These are phyloP conservation scores for Filobasidium wieringae DNA, from an alignment of 768 basidiomycete species.

Conservation along the genomic window DNA sequence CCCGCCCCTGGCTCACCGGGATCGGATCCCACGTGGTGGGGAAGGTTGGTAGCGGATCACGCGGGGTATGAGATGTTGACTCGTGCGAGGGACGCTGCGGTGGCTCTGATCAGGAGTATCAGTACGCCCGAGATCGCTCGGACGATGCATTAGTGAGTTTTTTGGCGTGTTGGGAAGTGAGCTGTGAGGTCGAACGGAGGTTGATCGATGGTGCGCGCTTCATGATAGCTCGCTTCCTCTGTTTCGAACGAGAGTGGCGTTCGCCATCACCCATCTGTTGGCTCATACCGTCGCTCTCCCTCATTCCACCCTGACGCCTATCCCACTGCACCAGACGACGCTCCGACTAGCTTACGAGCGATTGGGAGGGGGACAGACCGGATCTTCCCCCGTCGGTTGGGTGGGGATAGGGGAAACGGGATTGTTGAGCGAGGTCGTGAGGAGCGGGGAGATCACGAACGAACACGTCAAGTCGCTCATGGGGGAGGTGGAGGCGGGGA, in stretches of 20 bases:
- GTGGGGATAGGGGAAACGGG: not conserved
- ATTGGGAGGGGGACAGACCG: slow-evolving; percentile 9
- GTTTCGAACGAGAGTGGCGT: slow-evolving; percentile 27
- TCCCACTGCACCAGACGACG: slow-evolving; percentile 22
- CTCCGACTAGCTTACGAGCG: slow-evolving; percentile 27
- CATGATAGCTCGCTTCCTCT: slow-evolving; percentile 26
- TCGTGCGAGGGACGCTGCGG: slow-evolving; percentile 32
- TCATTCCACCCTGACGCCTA: slow-evolving; percentile 25
- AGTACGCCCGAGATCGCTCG: slow-evolving; percentile 36
- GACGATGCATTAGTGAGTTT: slow-evolving; percentile 30
- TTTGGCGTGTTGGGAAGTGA: not conserved
- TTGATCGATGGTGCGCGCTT: not conserved
- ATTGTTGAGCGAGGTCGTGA: slow-evolving; percentile 26
- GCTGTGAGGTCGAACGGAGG: not conserved
- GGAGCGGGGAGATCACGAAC: slow-evolving; percentile 12
- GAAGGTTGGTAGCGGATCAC: slow-evolving; percentile 20
- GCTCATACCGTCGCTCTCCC: slow-evolving; percentile 19
- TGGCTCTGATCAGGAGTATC: slow-evolving; percentile 31
- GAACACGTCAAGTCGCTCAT: not conserved
- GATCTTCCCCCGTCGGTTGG: not conserved
- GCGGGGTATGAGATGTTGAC: slow-evolving; percentile 31
- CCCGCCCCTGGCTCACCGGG: not conserved
- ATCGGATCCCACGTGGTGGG: slow-evolving; percentile 19
- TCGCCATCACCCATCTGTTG: slow-evolving; percentile 26
- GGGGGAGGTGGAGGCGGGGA: slow-evolving; percentile 10